phyloP scores from a whole-genome alignment of 2,329 filamentous ascomycete species.

The Arthrobotrys musiformis region DNA sequence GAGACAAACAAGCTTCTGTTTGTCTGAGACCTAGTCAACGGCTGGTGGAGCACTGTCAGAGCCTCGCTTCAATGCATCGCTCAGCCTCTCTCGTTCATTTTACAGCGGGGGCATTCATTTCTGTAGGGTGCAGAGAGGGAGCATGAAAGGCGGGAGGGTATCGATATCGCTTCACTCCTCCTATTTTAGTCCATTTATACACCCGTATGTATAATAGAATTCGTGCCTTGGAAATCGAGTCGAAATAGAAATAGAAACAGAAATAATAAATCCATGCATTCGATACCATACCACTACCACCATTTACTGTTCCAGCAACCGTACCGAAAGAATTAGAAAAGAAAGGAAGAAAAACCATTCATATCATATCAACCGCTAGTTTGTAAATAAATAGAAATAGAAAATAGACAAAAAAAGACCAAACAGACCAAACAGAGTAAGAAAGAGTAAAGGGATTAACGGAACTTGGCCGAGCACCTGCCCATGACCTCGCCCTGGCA shows the following conservation, averaged over 20 bases:
- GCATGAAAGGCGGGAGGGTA: not conserved
- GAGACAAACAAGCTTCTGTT: too few relatives aligned
- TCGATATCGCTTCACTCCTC: not conserved
- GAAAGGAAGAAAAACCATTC: constrained; percentile 15
- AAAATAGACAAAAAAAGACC: not conserved
- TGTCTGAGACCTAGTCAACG: too few relatives aligned
- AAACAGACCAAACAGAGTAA: too few relatives aligned
- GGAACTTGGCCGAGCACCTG: constrained; percentile 87
- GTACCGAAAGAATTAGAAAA: not conserved
- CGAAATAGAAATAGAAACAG: too few relatives aligned
- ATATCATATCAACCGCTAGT: not conserved
- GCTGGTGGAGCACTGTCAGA: too few relatives aligned
- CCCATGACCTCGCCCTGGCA: constrained; percentile 99
- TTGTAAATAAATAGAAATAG: not conserved
- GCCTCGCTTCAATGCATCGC: not conserved
- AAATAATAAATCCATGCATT: too few relatives aligned
- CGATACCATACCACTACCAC: not conserved
- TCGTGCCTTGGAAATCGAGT: too few relatives aligned
- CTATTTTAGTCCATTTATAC: not conserved
- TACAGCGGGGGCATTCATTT: not conserved
- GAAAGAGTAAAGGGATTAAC: constrained; percentile 19
- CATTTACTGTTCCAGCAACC: not conserved
- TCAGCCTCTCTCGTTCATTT: not conserved
- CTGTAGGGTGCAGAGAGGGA: too few relatives aligned
- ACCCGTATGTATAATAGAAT: too few relatives aligned